Evolutionary conservation across 2,329 filamentous ascomycete species (phyloP), one percentile per base, ranked within the genome.

Genomic region (Trichoderma hamatum): DNA sequence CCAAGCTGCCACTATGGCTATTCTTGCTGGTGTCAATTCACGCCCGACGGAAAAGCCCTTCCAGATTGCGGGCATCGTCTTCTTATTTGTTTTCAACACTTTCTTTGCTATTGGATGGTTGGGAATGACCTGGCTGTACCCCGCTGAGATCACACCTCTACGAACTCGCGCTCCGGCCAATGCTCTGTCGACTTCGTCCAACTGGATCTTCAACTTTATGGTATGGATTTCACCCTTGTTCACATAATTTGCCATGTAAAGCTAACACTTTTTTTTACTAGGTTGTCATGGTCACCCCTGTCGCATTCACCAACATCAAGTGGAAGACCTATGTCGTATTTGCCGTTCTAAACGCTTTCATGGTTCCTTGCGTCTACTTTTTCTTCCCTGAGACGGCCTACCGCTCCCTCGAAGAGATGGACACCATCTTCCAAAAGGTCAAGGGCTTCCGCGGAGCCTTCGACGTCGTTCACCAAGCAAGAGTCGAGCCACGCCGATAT

Each of bases 321-420:
- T 85, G 87, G 78, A 81, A 87, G 73, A 90, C 88, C 0, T 90
- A 90, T 76, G 85, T 87, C 73, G 86, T 91, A 72, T 91, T 91
- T 74, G 88, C 88, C 13, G 83, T 88, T 56, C 88, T 90, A 79
- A 90, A 90, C 75, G 84, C 85, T 71, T 80, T 85, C 72, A 88
- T 89, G 75, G 82, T 88, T 0, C 86, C 87, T 0, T 80, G 78
- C 3, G 81, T 88, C 28, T 89, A 87, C 76, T 86, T 87, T 78
- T 88, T 88, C 81, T 90, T 87, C 78, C 88, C 88, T 0, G 89
- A 90, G 77, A 90, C 89, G 11, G 86, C 86, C 1, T 87, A 87
- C 74, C 83, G 88, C 51, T 87, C 84, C 1, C 83, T 91, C 24
- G 88, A 91, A 76, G 88, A 90, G 75, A 90, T 91, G 85, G 88